Evolutionary conservation across 2,329 filamentous ascomycete genomes (phyloP).

Genomic region (Bertia moriformis): DNA sequence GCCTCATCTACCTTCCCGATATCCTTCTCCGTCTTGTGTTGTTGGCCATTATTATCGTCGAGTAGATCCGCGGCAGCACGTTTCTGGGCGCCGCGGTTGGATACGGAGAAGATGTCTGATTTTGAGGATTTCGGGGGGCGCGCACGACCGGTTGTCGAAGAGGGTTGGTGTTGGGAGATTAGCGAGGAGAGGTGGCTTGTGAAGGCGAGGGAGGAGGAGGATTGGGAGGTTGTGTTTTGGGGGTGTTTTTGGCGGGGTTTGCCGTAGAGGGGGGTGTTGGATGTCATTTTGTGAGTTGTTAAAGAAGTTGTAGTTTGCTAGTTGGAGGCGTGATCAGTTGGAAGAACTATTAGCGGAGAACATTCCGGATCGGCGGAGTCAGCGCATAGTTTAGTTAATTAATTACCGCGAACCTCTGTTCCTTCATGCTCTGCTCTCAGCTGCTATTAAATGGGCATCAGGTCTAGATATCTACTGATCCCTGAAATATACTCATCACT

Average conservation of each 20-base stretch:
- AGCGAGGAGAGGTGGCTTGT: constrained; percentile 50
- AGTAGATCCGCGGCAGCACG: constrained; percentile 15
- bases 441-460: no score
- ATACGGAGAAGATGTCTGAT: constrained; percentile 44
- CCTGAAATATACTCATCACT: no score
- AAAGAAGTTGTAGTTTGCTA: constrained; percentile 2
- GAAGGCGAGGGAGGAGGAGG: constrained; percentile 36
- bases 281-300: constrained; percentile 6
- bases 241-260: constrained; percentile 34
- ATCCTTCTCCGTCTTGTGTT: background rate
- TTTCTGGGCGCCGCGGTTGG: constrained; percentile 33
- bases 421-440: no score
- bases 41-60: constrained; percentile 16
- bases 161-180: constrained; percentile 27
- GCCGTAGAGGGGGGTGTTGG: constrained; percentile 40
- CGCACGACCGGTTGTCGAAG: constrained; percentile 19
- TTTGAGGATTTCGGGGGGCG: constrained; percentile 28
- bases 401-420: no score
- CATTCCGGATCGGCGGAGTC: no score
- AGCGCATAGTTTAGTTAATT: no score
- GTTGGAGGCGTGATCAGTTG: background rate
- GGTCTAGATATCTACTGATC: no score
- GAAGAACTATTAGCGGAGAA: no score
- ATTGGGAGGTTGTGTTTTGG: constrained; percentile 43
- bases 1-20: constrained; percentile 20